These are phyloP conservation scores for Saksenaea oblongispora DNA, from an alignment of 371 early-diverging fungal species.

Conservation along the genomic window DNA sequence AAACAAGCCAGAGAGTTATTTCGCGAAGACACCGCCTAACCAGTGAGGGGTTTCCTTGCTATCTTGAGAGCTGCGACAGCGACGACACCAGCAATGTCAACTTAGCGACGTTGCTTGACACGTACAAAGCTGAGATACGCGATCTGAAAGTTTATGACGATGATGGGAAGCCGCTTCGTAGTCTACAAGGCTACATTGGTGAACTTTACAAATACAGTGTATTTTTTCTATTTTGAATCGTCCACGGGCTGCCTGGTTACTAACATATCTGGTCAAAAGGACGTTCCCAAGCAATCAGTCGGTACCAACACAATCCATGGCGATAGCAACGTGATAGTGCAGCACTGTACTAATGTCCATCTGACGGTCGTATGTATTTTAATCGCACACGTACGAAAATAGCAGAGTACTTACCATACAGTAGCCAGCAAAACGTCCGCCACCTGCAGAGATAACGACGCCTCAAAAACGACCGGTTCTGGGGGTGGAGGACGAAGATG, in stretches of 20 bases:
- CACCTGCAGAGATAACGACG: not conserved
- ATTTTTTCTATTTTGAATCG: not conserved
- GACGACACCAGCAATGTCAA: conserved; percentile 54
- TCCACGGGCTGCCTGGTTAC: not conserved
- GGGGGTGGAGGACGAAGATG: not conserved
- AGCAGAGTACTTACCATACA: not conserved
- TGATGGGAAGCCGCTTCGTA: not conserved
- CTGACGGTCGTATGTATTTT: not conserved
- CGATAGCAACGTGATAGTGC: not conserved
- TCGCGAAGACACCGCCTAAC: conserved; percentile 47
- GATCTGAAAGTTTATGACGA: not conserved
- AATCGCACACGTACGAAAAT: not conserved
- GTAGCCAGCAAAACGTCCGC: not conserved
- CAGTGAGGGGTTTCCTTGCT: conserved; percentile 68
- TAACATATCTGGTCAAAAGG: not conserved
- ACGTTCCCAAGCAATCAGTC: not conserved
- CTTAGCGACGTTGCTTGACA: not conserved
- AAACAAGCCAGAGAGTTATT: not conserved
- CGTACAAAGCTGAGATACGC: conserved; percentile 2
- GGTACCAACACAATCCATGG: not conserved
- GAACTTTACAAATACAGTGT: not conserved
- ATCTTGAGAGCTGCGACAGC: conserved; percentile 54
- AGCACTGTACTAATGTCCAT: not conserved
- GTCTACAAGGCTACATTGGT: not conserved
- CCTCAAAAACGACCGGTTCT: not conserved